Evolutionary conservation across 148 eudicot species (phyloP).

Genomic region (Camellia granthamiana): DNA sequence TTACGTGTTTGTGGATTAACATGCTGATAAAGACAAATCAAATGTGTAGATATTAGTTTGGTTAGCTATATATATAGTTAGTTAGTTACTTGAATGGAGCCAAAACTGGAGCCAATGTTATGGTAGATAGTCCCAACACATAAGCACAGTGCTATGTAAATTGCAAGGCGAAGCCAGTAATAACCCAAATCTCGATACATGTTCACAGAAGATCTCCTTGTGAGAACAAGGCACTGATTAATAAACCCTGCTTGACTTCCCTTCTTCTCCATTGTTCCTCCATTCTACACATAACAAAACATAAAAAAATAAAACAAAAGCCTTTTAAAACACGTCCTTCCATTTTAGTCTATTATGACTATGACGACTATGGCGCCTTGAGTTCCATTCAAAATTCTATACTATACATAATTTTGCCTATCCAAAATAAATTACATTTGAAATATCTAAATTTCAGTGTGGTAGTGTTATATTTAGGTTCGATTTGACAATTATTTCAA

Average conservation of each 20-base stretch:
- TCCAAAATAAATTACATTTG: too few species aligned
- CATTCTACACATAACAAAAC: constrained; percentile 21
- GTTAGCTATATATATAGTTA: not conserved
- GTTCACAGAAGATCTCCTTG: constrained; percentile 51
- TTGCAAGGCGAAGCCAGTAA: constrained; percentile 56
- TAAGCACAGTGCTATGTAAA: constrained; percentile 45
- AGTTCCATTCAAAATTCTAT: not conserved
- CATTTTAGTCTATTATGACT: too few species aligned
- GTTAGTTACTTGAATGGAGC: constrained; percentile 46
- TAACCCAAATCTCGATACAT: constrained; percentile 64
- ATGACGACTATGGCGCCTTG: too few species aligned
- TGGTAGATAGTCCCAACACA: constrained; percentile 49
- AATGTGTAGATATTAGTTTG: not conserved
- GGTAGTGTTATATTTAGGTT: too few species aligned
- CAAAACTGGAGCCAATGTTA: constrained; percentile 42
- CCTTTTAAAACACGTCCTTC: too few species aligned
- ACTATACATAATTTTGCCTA: not conserved
- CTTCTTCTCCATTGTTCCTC: constrained; percentile 24
- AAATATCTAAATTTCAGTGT: too few species aligned
- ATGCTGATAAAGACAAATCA: too few species aligned
- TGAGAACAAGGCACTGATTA: constrained; percentile 44
- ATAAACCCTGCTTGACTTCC: constrained; percentile 34
- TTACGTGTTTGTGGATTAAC: not conserved
- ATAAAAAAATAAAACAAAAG: too few species aligned
- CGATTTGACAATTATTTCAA: too few species aligned